Evolutionary conservation across 2,329 filamentous ascomycete species (phyloP), one percentile per base, ranked within the genome.

Genomic region (Rugonectria rugulosa): DNA sequence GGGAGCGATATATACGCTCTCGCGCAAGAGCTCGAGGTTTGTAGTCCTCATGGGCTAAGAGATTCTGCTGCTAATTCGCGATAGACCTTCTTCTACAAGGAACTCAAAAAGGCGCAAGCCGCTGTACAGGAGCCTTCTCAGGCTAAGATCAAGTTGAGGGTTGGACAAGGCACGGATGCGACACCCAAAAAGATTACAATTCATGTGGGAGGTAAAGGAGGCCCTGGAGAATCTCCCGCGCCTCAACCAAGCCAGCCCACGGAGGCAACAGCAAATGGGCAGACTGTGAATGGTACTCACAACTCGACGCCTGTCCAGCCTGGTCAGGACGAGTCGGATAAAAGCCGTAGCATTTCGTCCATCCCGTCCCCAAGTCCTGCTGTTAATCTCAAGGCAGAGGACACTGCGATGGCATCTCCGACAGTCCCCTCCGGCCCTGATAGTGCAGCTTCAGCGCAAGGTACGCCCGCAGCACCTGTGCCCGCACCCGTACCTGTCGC

Each of bases 1-100:
- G 90, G 89, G 4, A 97, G 93, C 68, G 89, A 92, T 14, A 93
- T 97, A 46, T 91, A 88, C 61, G 80, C 84, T 19, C 79, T 95
- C 57, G 91, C 92, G 1, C 84, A 87, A 43, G 87, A 95, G 56
- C 83, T 97, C 6, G 88, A 96, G 84, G 91, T 91, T 77, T 43
- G 66, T 65, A 11, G 8, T 5, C n/a, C 11, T 4, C 12, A 3
- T 10, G 10, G 5, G 21, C 4, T 4, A 19, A n/a, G 17, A 2
- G 11, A 8, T 27, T 36, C 6, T 51, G 12, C 60, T 71, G 41
- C 69, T 56, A 3, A n/a, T 7, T 1, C 3, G 2, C n/a, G n/a
- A n/a, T n/a, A 94, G 89, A 79, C 84, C 70, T 81, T 86, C 66
- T 93, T 96, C 69, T 79, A 85, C 46, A 79, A 83, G 34, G 80